Base-by-base conservation (phyloP, 352 stramenopile species). In the Blastocystis sp. region DNA sequence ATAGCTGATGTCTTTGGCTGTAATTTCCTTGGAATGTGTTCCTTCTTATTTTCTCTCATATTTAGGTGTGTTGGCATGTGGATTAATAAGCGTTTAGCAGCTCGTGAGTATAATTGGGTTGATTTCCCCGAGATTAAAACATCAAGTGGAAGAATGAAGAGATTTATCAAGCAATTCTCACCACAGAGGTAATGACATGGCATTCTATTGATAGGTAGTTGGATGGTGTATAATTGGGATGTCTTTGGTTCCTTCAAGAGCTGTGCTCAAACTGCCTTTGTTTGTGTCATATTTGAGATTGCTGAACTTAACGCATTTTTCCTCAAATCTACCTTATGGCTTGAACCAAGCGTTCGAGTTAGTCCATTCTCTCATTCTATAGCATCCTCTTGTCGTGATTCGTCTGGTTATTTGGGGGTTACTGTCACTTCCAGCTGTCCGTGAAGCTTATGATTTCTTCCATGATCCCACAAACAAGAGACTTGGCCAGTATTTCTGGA, bases 251-350 rank as follows among this genome's bases (percentile, higher is more conserved):
- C 92, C 76, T 96, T 96, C 89, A 94, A 95, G 91, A 93, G 94
- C 35, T 96, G 96, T 69, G 92, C 90, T 1, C 93, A 95, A 68
- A 94, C 96, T 57, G 57, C 90, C 7, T 87, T 84, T 19, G 78
- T 97, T 24, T 94, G 96, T 59, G 92, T 94, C 0, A 91, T 97
- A 62, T 88, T 96, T n/a, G 90, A 96, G 88, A 80, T 96, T 11
- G 94, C 94, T 1, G 95, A 98, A 90, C 91, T 97, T 35, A 97
- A 98, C 91, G 95, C 95, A 15, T 98, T 98, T 91, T 96, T 98
- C 90, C 90, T 98, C 80, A 91, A 91, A 66, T 89, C 89, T 7
- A 66, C 53, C 22, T 79, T 91, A 11, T 80, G 73, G 59, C 70
- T 91, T 27, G n/a, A 59, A 35, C 78, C 78, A 19, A 33, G n/a